Conservation (phyloP, 805 yeast species). For the Saccharomycodes ludwigii region DNA sequence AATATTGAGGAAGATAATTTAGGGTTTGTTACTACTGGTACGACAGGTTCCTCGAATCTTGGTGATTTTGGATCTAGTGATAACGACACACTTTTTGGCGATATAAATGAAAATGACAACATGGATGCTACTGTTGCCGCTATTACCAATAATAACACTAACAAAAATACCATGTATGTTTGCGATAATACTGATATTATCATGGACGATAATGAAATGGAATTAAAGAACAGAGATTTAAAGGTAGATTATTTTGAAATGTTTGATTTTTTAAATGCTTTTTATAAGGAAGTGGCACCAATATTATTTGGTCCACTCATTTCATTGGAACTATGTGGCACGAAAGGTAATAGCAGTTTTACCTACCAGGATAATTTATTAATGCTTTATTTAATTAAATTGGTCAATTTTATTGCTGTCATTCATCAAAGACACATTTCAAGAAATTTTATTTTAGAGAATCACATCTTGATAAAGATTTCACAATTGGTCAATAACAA, state of each 20-base stretch:
- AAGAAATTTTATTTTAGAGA: conserved; percentile 50
- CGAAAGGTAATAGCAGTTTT: conserved; percentile 5
- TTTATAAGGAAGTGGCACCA: conserved; percentile 54
- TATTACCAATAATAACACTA: no score
- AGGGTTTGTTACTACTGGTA: no score
- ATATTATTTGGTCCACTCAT: conserved; percentile 38
- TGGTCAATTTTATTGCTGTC: conserved; percentile 52
- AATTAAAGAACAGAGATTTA: background rate
- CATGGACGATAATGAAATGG: background rate
- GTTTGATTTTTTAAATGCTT: conserved; percentile 32
- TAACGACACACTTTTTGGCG: conserved; percentile 10
- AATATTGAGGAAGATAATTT: conserved; percentile 8
- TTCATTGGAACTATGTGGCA: conserved; percentile 1
- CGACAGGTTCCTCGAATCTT: no score
- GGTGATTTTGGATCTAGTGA: no score
- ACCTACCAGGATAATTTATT: conserved; percentile 27
- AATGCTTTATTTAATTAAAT: conserved; percentile 52
- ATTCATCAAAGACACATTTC: conserved; percentile 50
- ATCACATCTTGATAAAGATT: conserved; percentile 45
- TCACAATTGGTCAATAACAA: conserved; percentile 31
- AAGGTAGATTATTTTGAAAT: conserved; percentile 10
- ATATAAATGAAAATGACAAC: conserved; percentile 1
- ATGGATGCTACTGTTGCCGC: conserved; percentile 6
- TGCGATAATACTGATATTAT: conserved; percentile 2
- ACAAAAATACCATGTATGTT: background rate